Evolutionary conservation across 2,329 filamentous ascomycete species (phyloP).

Genomic region (Dryadomyces sulphureus): DNA sequence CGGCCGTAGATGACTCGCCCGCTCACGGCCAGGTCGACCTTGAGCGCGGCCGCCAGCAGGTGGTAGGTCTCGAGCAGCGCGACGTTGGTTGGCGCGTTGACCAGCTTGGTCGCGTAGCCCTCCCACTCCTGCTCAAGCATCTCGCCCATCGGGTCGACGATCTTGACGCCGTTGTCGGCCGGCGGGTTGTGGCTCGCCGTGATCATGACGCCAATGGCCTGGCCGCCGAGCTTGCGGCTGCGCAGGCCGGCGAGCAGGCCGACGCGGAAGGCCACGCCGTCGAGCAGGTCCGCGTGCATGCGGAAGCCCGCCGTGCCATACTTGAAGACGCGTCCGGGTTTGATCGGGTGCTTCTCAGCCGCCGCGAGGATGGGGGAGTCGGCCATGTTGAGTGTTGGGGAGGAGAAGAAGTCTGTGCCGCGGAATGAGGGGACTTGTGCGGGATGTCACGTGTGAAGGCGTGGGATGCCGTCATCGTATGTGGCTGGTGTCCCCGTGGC

Average conservation of each 20-base stretch:
- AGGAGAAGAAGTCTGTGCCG: too few species aligned
- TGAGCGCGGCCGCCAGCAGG: constrained; percentile 57
- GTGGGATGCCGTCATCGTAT: too few species aligned
- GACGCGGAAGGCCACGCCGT: constrained; percentile 85
- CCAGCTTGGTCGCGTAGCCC: constrained; percentile 69
- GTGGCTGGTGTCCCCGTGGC: too few species aligned
- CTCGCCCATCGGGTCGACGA: constrained; percentile 94
- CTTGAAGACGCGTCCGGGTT: constrained; percentile 36
- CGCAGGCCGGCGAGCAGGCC: constrained; percentile 78
- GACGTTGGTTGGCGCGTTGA: constrained; percentile 67
- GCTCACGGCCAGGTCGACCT: constrained; percentile 54
- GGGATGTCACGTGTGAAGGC: too few species aligned
- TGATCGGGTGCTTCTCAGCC: constrained; percentile 47
- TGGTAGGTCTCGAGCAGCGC: constrained; percentile 64
- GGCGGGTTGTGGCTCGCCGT: constrained; percentile 88
- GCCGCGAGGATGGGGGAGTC: constrained; percentile 37
- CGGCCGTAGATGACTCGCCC: constrained; percentile 79
- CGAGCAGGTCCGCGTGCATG: constrained; percentile 64
- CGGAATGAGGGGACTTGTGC: too few species aligned
- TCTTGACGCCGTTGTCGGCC: constrained; percentile 82
- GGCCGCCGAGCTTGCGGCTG: constrained; percentile 76
- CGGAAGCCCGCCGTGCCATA: constrained; percentile 56
- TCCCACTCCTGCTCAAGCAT: constrained; percentile 98
- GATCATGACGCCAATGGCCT: constrained; percentile 93
- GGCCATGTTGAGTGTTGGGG: constrained; percentile 4